Conservation (phyloP, 306 rosid genomes). For the Cucumis hystrix region DNA sequence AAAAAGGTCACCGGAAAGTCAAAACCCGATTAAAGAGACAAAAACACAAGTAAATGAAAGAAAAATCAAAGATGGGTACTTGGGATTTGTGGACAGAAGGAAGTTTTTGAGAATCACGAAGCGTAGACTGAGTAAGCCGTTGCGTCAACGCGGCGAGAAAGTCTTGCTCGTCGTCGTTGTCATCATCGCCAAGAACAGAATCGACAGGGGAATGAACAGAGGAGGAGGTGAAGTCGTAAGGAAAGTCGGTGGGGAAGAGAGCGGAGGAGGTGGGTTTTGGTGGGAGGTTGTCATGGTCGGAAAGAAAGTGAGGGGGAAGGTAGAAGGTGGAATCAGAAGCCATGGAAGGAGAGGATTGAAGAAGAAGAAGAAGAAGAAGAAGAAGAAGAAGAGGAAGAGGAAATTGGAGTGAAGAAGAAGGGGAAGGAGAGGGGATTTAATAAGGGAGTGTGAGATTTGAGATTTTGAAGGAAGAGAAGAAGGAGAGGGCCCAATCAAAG, state of each 20-base stretch:
- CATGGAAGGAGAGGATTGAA: conserved; percentile 12
- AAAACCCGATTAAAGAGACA: neutral
- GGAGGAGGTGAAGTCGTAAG: conserved; percentile 43
- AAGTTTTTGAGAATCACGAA: conserved; percentile 28
- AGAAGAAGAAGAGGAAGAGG: neutral
- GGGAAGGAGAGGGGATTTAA: conserved; percentile 28
- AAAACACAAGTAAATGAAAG: neutral
- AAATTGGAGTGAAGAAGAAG: neutral
- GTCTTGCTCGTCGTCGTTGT: conserved; percentile 39
- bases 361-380: neutral
- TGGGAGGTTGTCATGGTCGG: conserved; percentile 7
- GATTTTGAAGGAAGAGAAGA: conserved; percentile 15
- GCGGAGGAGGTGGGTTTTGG: neutral
- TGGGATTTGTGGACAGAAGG: conserved; percentile 24
- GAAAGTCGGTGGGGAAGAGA: conserved; percentile 51
- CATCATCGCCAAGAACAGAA: conserved; percentile 34
- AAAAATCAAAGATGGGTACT: conserved; percentile 18
- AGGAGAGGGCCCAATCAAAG: conserved; percentile 21
- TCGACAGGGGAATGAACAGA: conserved; percentile 32
- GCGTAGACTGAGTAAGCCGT: conserved; percentile 40
- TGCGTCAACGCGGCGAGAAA: conserved; percentile 47
- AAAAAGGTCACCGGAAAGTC: neutral
- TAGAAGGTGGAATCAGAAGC: conserved; percentile 18
- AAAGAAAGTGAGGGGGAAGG: conserved; percentile 24
- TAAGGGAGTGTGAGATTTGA: conserved; percentile 19